Percentiles rank a stretch among this genome's conserved stretches.
phyloP scores from a whole-genome alignment of 306 rosid species.

The Lathyrus tuberosus region DNA sequence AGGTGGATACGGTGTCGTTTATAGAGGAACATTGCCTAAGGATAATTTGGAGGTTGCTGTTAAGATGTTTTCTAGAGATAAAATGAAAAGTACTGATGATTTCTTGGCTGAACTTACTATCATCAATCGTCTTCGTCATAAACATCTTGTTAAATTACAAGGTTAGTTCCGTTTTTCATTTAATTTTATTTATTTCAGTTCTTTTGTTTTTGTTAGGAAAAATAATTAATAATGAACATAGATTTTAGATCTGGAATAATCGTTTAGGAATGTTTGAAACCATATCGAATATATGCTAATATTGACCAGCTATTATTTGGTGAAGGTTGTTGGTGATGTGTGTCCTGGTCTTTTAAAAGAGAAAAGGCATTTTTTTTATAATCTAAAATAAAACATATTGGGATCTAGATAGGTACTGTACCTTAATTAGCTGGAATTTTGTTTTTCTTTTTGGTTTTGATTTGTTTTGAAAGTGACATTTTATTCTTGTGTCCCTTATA shows the following conservation, averaged over 20 bases:
- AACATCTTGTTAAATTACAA: conserved; percentile 62
- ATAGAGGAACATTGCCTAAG: conserved; percentile 49
- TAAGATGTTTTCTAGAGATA: conserved; percentile 67
- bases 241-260: too few relatives aligned
- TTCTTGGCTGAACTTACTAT: conserved; percentile 78
- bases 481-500: neutral
- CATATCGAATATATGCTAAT: neutral
- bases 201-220: too few relatives aligned
- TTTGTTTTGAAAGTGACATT: conserved; percentile 15
- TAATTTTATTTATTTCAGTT: neutral
- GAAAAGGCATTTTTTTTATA: neutral
- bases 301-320: conserved; percentile 29
- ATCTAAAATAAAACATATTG: neutral
- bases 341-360: neutral
- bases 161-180: neutral
- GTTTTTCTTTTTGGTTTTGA: neutral
- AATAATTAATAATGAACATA: too few relatives aligned
- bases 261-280: conserved; percentile 24
- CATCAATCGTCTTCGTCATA: conserved; percentile 83
- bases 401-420: neutral
- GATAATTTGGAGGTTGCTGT: conserved; percentile 66
- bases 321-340: neutral
- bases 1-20: conserved; percentile 79
- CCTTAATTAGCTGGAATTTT: neutral
- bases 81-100: conserved; percentile 68